Evolutionary conservation across 495 filamentous ascomycete species (phyloP), one percentile per base, ranked within the genome.

Genomic region (Delitschia confertaspora): DNA sequence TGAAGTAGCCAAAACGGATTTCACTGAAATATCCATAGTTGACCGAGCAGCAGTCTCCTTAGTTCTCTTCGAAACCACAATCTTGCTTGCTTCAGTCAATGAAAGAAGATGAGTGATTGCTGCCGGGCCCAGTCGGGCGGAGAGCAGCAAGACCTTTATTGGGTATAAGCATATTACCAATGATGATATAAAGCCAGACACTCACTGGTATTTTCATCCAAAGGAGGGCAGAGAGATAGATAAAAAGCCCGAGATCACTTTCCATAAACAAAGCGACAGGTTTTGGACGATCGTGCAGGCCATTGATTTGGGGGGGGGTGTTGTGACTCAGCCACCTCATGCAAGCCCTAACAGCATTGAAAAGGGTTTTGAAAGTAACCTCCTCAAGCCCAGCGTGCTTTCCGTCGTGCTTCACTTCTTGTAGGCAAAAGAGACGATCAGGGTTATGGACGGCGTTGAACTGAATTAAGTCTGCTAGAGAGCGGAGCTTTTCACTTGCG

Each of bases 251-350:
- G 10, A 65, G 35, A 32, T 59, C 55, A 30, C 58, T 67, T n/a
- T 67, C 60, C 41, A 65, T 34, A 21, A 59, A 47, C 5, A 67
- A 40, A 16, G 57, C 64, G 16, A 65, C 9, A 41, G 10, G 7
- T 11, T 21, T 10, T 30, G 9, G 16, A 10, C 9, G n/a, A n/a
- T n/a, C n/a, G n/a, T n/a, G n/a, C n/a, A n/a, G n/a, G n/a, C n/a
- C n/a, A n/a, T n/a, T n/a, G n/a, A n/a, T n/a, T n/a, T n/a, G n/a
- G n/a, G n/a, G n/a, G n/a, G n/a, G n/a, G n/a, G n/a, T n/a, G n/a
- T n/a, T n/a, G n/a, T n/a, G n/a, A n/a, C n/a, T n/a, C n/a, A n/a
- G n/a, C n/a, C n/a, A n/a, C n/a, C n/a, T n/a, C n/a, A n/a, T n/a
- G n/a, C n/a, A n/a, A n/a, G n/a, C n/a, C n/a, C n/a, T n/a, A n/a